Conservation (phyloP, 345 rosid genomes). For the Melastoma malabathricum region DNA sequence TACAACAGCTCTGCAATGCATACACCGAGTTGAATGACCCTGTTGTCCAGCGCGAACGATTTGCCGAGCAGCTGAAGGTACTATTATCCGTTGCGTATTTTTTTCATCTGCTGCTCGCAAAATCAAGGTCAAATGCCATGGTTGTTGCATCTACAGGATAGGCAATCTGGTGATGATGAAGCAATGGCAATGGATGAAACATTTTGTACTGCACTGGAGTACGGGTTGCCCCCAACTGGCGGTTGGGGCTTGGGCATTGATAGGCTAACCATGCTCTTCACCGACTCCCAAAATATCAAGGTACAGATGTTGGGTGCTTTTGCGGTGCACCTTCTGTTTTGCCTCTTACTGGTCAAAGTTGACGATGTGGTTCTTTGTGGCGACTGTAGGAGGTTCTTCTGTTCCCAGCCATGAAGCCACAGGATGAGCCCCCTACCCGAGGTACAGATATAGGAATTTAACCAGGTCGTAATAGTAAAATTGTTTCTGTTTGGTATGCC, state of each 20-base stretch:
- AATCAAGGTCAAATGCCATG: neutral
- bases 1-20: conserved; percentile 73
- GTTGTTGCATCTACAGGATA: conserved; percentile 28
- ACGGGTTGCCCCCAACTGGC: conserved; percentile 90
- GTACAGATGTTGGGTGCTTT: conserved; percentile 14
- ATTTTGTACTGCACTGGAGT: conserved; percentile 78
- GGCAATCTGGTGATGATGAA: conserved; percentile 95
- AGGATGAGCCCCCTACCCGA: conserved; percentile 58
- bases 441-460: conserved; percentile 16
- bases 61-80: conserved; percentile 94
- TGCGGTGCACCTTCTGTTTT: neutral
- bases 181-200: conserved; percentile 97
- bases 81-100: neutral
- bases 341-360: neutral
- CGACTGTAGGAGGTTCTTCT: conserved; percentile 74
- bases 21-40: conserved; percentile 98
- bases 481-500: too few relatives aligned
- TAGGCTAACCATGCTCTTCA: conserved; percentile 73
- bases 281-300: conserved; percentile 97
- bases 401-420: conserved; percentile 99
- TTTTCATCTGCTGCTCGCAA: neutral
- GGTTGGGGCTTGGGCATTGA: conserved; percentile 98
- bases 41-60: conserved; percentile 81
- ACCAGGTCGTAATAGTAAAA: too few relatives aligned
- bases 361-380: conserved; percentile 3